Evolutionary conservation across 2,329 filamentous ascomycete species (phyloP), one percentile per base, ranked within the genome.

Genomic region (Emmonsiellopsis sp.): DNA sequence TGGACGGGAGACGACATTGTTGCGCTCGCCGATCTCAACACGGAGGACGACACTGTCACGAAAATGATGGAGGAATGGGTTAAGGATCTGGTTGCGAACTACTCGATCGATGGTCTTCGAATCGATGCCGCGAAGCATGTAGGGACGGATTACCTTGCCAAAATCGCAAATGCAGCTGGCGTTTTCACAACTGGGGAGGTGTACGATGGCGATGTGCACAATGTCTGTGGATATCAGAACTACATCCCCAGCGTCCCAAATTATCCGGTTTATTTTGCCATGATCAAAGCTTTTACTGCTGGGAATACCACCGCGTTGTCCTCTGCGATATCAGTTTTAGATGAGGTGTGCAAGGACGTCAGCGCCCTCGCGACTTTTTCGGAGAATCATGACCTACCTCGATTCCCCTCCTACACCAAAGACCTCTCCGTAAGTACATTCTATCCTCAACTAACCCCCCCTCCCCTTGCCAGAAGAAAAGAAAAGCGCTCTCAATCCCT

Each of bases 361-460:
- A 65, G 72, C 5, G 66, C 71, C 26, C 65, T 81, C 11, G 77
- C 73, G 3, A 74, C 70, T 0, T 84, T 84, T 58, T 64, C 79
- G 7, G 80, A 83, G 61, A 84, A 83, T 63, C 80, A 84, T 60
- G 81, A 83, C 63, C 73, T 79, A 48, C 62, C 75, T 4, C 78
- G 81, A 20, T 82, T 80, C 63, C 65, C 78, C 20, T 76, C 69
- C 56, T 64, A 73, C 54, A 82, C 77, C 50, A 63, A 69, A 8
- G 82, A 85, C 61, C 64, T 75, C 7, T 67, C 78, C 2, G 46
- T 49, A 49, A 49, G 46, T 49, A 8, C 34, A 49, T 48, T 32
- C 32, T 10, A 30, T 16, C 1, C 5, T 35, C 20, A 6, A 10
- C 9, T 13, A 31, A 11, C 15, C 15, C 1, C 3, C 16, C 42